A percentile compares a stretch with the other conserved stretches of the same genome.
These are phyloP conservation scores for Diphasiastrum complanatum DNA, from an alignment of 83 land plant genomes.

Conservation along the genomic window DNA sequence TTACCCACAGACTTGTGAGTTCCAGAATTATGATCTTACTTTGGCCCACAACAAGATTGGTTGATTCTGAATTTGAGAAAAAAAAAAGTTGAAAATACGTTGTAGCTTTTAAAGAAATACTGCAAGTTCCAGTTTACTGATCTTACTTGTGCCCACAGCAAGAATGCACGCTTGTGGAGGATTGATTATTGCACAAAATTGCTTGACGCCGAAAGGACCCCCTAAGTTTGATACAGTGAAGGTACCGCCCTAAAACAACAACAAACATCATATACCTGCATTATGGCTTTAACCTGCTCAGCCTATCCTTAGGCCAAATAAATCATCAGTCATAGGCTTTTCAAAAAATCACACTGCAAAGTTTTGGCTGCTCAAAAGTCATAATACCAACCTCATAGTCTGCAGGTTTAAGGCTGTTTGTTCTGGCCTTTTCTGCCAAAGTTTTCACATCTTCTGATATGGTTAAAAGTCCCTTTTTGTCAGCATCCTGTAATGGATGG, in stretches of 20 bases:
- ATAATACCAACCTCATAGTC: slow-evolving; percentile 74
- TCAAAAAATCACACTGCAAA: too few species aligned
- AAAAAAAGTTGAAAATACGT: too few species aligned
- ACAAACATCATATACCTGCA: too few species aligned
- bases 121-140: too few species aligned
- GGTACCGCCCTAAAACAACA: slow-evolving; percentile 83
- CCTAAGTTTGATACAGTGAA: slow-evolving; percentile 96
- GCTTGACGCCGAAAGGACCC: slow-evolving; percentile 97
- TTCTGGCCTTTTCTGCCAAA: slow-evolving; percentile 85
- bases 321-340: too few species aligned
- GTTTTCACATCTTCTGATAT: slow-evolving; percentile 82
- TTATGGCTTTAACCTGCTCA: background rate
- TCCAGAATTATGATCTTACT: too few species aligned
- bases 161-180: slow-evolving; percentile 97
- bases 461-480: slow-evolving; percentile 78
- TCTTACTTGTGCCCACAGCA: slow-evolving; percentile 89
- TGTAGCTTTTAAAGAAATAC: too few species aligned
- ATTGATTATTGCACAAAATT: slow-evolving; percentile 96
- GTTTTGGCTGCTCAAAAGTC: background rate
- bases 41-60: too few species aligned
- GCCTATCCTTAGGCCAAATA: background rate
- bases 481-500: slow-evolving; percentile 99
- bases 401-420: slow-evolving; percentile 72
- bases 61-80: too few species aligned
- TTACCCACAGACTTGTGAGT: too few species aligned